These are phyloP conservation scores for Phytophthora crassamura DNA, from an alignment of 352 stramenopile genomes.

Conservation along the genomic window DNA sequence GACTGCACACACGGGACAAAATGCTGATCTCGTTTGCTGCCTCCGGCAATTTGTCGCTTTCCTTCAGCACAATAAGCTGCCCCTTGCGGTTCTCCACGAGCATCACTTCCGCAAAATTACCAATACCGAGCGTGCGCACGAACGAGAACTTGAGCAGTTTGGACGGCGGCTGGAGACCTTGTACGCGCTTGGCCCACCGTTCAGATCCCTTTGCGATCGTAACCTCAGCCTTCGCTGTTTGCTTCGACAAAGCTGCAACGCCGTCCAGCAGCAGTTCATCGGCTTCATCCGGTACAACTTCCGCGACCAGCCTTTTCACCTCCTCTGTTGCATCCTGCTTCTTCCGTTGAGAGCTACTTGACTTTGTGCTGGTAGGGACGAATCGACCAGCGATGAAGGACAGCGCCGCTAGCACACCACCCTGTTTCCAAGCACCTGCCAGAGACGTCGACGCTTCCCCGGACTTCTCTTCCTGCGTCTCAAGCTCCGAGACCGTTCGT, in stretches of 20 bases:
- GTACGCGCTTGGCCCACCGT: slow-evolving; percentile 66
- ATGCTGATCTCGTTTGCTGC: slow-evolving; percentile 82
- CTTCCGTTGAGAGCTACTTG: slow-evolving; percentile 12
- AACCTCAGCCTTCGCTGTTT: slow-evolving; percentile 33
- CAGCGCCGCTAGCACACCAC: slow-evolving; percentile 50
- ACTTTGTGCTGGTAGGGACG: slow-evolving; percentile 12
- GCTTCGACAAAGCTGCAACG: slow-evolving; percentile 26
- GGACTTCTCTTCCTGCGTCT: slow-evolving; percentile 5
- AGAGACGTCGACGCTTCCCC: slow-evolving; percentile 18
- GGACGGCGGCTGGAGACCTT: slow-evolving; percentile 52
- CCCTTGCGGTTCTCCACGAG: slow-evolving; percentile 58
- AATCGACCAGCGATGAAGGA: slow-evolving; percentile 50
- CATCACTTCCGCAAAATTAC: slow-evolving; percentile 83
- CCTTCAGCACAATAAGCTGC: slow-evolving; percentile 70
- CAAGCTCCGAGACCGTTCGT: slow-evolving; percentile 43
- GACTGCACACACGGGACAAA: slow-evolving; percentile 60
- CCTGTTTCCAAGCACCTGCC: slow-evolving; percentile 44
- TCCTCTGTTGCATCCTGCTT: slow-evolving; percentile 22
- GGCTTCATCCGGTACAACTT: slow-evolving; percentile 32
- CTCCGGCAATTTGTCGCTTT: slow-evolving; percentile 82
- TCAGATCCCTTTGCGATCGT: slow-evolving; percentile 41
- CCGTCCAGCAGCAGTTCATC: slow-evolving; percentile 36
- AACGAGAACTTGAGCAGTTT: slow-evolving; percentile 73
- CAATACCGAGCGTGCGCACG: slow-evolving; percentile 64
- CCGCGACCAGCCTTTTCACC: slow-evolving; percentile 25